phyloP scores from a whole-genome alignment of 495 filamentous ascomycete genomes.

The Stereocaulon alpinum region DNA sequence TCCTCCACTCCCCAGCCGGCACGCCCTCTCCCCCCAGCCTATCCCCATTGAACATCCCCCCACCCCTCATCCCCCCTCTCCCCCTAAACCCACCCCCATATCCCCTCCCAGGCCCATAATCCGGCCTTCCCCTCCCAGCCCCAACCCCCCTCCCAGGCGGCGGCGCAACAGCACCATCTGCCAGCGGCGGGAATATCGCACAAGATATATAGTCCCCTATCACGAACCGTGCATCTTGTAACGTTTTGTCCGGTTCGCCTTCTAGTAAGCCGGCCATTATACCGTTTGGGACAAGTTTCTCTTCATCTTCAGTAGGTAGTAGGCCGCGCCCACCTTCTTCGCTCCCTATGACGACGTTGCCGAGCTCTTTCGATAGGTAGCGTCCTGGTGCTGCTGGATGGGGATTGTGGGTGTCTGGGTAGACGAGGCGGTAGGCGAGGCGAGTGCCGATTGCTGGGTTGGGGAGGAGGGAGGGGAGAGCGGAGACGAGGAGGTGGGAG shows the following conservation, averaged over 20 bases:
- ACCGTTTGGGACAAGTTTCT: slow-evolving; percentile 15
- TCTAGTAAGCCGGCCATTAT: slow-evolving; percentile 31
- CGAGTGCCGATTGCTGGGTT: slow-evolving; percentile 67
- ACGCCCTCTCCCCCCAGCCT: slow-evolving; percentile 32
- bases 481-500: slow-evolving; percentile 57
- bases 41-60: slow-evolving; percentile 31
- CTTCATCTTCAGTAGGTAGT: slow-evolving; percentile 20
- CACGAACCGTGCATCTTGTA: slow-evolving; percentile 68
- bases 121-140: slow-evolving; percentile 19
- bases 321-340: slow-evolving; percentile 27
- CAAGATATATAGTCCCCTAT: slow-evolving; percentile 81
- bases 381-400: slow-evolving; percentile 41
- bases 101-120: slow-evolving; percentile 26
- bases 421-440: slow-evolving; percentile 77
- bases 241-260: slow-evolving; percentile 58
- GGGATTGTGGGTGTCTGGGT: slow-evolving; percentile 59
- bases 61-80: slow-evolving; percentile 28
- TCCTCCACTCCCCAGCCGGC: slow-evolving; percentile 48
- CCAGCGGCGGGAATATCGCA: slow-evolving; percentile 64
- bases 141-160: slow-evolving; percentile 27
- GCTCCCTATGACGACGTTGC: slow-evolving; percentile 66
- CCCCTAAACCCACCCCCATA: slow-evolving; percentile 29
- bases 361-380: slow-evolving; percentile 67
- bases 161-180: slow-evolving; percentile 60
- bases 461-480: slow-evolving; percentile 62